Evolutionary conservation across 192 early-diverging fungal species (phyloP).

Genomic region (Entomortierella chlamydospora): DNA sequence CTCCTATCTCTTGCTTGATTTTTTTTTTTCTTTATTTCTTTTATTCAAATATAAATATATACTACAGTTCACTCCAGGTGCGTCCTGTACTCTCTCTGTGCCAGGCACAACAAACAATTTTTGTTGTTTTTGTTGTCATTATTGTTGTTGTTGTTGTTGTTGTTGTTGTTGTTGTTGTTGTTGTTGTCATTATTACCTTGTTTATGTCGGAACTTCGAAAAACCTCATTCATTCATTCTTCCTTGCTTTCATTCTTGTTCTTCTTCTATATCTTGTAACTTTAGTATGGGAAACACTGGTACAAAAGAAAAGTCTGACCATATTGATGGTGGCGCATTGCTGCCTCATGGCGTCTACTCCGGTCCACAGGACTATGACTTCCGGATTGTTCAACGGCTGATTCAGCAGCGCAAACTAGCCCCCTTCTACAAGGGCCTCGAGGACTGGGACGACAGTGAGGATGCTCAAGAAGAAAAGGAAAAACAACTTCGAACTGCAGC

Average conservation of each 20-base stretch:
- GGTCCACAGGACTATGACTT: conserved; percentile 83
- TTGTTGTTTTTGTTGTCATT: no score
- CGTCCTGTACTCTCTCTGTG: no score
- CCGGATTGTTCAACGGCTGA: conserved; percentile 77
- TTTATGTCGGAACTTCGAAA: no score
- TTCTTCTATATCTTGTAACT: not conserved
- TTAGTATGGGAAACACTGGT: conserved; percentile 55
- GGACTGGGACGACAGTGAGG: conserved; percentile 65
- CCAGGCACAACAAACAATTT: no score
- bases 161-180: no score
- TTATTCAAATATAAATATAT: no score
- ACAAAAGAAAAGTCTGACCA: conserved; percentile 57
- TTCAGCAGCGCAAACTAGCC: conserved; percentile 77
- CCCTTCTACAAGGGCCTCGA: conserved; percentile 91
- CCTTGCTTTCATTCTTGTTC: not conserved
- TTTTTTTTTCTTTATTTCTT: no score
- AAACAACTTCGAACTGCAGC: conserved; percentile 47
- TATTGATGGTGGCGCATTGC: conserved; percentile 73
- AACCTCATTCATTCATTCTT: not conserved
- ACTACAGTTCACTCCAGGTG: no score
- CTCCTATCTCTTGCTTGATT: no score
- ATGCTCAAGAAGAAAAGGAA: conserved; percentile 49
- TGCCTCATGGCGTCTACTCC: conserved; percentile 77
- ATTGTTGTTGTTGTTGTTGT: no score
- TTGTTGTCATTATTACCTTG: no score